Percentiles rank a stretch among this genome's conserved stretches.
Evolutionary conservation across 2,329 filamentous ascomycete species (phyloP).

Genomic region (Pseudogymnoascus sp.): DNA sequence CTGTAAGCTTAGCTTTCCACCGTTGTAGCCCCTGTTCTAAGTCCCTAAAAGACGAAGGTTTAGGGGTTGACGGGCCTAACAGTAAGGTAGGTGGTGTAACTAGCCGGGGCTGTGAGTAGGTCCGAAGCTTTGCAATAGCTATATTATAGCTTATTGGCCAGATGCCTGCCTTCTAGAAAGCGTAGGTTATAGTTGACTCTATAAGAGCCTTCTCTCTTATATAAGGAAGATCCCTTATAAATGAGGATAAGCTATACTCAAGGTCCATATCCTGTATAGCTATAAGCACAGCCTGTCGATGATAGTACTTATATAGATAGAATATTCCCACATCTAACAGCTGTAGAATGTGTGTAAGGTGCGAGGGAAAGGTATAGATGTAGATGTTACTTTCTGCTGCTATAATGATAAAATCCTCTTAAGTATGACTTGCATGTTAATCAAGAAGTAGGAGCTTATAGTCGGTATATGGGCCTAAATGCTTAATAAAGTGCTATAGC

Average conservation of each 20-base stretch:
- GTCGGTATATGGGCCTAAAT: neutral
- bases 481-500: neutral
- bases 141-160: neutral
- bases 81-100: neutral
- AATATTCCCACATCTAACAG: neutral
- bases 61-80: neutral
- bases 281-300: neutral
- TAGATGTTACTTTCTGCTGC: neutral
- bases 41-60: neutral
- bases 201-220: neutral
- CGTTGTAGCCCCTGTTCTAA: no score
- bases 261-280: neutral
- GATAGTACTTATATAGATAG: neutral
- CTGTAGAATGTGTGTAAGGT: conserved; percentile 2
- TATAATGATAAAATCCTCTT: neutral
- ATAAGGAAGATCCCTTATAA: neutral
- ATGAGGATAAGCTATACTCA: neutral
- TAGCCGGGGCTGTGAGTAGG: neutral
- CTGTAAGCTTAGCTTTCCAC: no score
- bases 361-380: neutral
- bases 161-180: neutral
- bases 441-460: neutral
- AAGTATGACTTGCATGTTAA: neutral
- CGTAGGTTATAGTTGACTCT: neutral
- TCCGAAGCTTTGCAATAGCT: neutral